These are phyloP conservation scores for Scolecobasidium constrictum DNA, from an alignment of 2,329 filamentous ascomycete species.

Conservation along the genomic window DNA sequence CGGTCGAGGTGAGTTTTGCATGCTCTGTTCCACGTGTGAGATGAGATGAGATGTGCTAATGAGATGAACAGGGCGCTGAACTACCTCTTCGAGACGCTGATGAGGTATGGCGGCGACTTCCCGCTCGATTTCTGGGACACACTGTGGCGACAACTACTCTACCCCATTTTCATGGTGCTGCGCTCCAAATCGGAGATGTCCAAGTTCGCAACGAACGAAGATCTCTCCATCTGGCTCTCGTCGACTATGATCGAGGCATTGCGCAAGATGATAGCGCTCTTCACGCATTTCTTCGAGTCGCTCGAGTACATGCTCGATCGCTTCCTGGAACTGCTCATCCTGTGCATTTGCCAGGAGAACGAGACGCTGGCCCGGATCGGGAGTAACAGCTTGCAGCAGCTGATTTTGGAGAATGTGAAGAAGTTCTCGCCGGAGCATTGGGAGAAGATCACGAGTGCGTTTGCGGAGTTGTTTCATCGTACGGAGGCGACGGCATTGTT, in stretches of 20 bases:
- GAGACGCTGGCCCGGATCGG: constrained; percentile 97
- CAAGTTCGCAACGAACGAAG: constrained; percentile 90
- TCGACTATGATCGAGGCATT: constrained; percentile 99
- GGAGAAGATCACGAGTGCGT: constrained; percentile 88
- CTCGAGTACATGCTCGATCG: constrained; percentile 96
- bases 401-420: constrained; percentile 90
- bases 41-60: constrained; percentile 5
- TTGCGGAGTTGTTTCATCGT: constrained; percentile 88
- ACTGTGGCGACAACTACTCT: constrained; percentile 90
- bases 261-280: constrained; percentile 95
- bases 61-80: constrained; percentile 57
- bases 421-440: constrained; percentile 86
- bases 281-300: constrained; percentile 95
- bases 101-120: constrained; percentile 83
- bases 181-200: constrained; percentile 94
- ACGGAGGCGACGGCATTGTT: constrained; percentile 95
- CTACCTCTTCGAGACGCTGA: constrained; percentile 91
- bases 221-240: constrained; percentile 95
- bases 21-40: background rate
- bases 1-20: constrained; percentile 46
- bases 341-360: constrained; percentile 98
- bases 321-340: constrained; percentile 85
- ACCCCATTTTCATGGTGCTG: constrained; percentile 96
- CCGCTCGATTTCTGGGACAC: constrained; percentile 97
- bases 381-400: constrained; percentile 92